Conservation (phyloP, 2,329 filamentous ascomycete species). For the Colletotrichum spaethianum region DNA sequence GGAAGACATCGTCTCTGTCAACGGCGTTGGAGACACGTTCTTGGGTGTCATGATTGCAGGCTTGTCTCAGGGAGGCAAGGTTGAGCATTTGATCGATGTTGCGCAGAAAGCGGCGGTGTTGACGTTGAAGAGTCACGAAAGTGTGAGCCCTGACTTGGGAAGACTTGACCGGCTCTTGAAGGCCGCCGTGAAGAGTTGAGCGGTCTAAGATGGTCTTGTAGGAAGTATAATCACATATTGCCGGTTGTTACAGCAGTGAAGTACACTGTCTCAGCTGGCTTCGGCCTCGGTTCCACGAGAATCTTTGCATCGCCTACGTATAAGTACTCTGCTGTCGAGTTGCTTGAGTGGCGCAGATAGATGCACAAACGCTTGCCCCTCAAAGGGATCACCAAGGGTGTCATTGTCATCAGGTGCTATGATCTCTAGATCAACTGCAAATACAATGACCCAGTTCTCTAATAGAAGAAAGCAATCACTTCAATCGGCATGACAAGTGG, state of each 20-base stretch:
- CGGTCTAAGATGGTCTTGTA: background rate
- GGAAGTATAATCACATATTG: background rate
- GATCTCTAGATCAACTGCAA: no score
- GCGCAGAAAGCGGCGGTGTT: constrained; percentile 87
- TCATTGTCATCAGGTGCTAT: no score
- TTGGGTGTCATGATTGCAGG: constrained; percentile 88
- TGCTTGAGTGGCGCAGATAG: no score
- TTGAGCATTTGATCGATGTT: constrained; percentile 77
- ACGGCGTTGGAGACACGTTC: constrained; percentile 95
- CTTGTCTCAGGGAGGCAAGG: constrained; percentile 71
- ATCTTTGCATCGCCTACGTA: no score
- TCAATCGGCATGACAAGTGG: no score
- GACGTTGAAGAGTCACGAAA: constrained; percentile 81
- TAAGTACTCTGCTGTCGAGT: no score
- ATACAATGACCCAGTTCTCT: no score
- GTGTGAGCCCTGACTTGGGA: constrained; percentile 75
- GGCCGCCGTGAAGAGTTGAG: constrained; percentile 42
- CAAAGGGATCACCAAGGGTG: no score
- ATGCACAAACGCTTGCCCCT: no score
- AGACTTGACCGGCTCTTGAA: constrained; percentile 59
- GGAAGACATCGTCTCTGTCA: constrained; percentile 86
- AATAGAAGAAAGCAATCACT: no score
- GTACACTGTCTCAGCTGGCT: background rate
- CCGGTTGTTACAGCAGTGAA: background rate
- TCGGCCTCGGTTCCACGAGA: background rate